Evolutionary conservation across 345 rosid genomes (phyloP).

Genomic region (Camelina sativa): DNA sequence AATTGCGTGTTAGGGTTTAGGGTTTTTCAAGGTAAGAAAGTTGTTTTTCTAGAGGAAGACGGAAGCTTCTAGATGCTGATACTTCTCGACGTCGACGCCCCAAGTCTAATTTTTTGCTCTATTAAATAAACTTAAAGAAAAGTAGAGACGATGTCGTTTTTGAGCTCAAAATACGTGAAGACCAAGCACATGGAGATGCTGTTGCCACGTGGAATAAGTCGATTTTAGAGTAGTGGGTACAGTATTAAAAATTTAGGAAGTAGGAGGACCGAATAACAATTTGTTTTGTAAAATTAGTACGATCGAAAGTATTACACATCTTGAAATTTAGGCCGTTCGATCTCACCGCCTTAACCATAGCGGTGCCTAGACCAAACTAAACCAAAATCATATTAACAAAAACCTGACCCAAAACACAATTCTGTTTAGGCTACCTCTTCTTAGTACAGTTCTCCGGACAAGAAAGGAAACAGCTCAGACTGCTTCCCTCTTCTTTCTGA

Average conservation of each 20-base stretch:
- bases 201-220: too few species aligned
- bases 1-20: conserved; percentile 44
- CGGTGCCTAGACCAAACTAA: background rate
- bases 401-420: background rate
- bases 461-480: background rate
- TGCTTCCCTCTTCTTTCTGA: background rate
- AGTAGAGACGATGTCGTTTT: too few species aligned
- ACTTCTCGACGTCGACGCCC: conserved; percentile 29
- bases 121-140: too few species aligned
- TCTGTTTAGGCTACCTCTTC: background rate
- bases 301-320: background rate
- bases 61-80: conserved; percentile 48
- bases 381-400: background rate
- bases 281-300: background rate
- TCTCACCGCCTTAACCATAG: background rate
- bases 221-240: background rate
- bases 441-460: background rate
- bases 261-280: background rate
- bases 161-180: too few species aligned
- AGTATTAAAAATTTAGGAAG: background rate
- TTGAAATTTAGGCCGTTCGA: conserved; percentile 8
- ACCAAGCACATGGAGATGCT: too few species aligned
- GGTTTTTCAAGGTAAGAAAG: conserved; percentile 44
- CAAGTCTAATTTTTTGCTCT: too few species aligned
- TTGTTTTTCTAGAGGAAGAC: conserved; percentile 16